Base-by-base conservation (phyloP, 106 monocot genomes). In the Chionographis japonica region DNA sequence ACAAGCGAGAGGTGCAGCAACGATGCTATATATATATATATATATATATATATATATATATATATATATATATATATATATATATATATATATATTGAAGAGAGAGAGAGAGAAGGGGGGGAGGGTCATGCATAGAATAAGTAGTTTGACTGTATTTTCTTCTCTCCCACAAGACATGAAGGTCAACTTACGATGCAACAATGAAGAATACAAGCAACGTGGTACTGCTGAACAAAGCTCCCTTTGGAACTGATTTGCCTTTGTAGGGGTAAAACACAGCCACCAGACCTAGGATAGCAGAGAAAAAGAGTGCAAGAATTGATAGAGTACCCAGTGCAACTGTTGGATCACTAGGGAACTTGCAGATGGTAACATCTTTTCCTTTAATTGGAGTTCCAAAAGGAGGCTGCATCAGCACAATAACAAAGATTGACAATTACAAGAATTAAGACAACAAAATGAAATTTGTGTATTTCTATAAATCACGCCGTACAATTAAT, bases 331-430 rank as follows among this genome's bases (percentile, higher is more conserved):
- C 94, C 43, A 91, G 50, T 42, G 77, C 74, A 64, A 95, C 65
- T 10, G 78, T 84, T 37, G 88, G 83, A 68, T 95, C 94, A 37
- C 27, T 79, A 27, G 94, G 94, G 68, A 68, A 95, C 66, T 81
- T 83, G 84, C 94, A 95, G 58, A 83, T 84, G 36, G 85, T 70
- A 15, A 85, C 80, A 58, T 68, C 94, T 72, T 85, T 80, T 56
- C 78, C 78, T 54, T 62, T 55, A 38, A 94, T 79, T 50, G 80
- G 71, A 40, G 72, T 88, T 74, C 94, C 94, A 60, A 1, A 65
- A 64, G 85, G 37, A 67, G 94, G 94, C 94, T 90, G 67, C 40
- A 70, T 8, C 2, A 37, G 27, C 5, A 74, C 27, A 27, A 27
- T 27, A 27, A 27, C 27, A 27, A 27, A 27, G 27, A 1, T 27